Conservation (phyloP, 1,284 basidiomycete genomes). For the Uromyces viciae-fabae region DNA sequence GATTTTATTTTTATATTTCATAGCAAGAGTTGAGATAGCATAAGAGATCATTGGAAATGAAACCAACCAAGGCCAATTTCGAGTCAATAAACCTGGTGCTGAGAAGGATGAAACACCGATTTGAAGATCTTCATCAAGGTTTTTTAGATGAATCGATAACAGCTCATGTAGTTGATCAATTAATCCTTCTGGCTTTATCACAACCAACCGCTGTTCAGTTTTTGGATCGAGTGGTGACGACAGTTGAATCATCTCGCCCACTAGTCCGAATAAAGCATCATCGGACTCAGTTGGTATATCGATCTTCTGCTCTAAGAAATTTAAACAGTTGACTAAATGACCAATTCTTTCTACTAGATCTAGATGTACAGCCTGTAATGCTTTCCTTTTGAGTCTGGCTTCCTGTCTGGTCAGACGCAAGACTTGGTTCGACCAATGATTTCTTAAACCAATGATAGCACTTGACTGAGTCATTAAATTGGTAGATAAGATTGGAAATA, state of each 20-base stretch:
- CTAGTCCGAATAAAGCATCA: background rate
- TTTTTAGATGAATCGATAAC: background rate
- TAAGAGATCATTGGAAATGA: slow-evolving; percentile 21
- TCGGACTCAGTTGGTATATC: background rate
- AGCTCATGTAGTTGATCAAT: slow-evolving; percentile 25
- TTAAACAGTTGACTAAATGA: background rate
- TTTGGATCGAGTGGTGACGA: background rate
- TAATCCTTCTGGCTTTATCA: background rate
- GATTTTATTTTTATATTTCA: slow-evolving; percentile 15
- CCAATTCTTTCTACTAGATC: slow-evolving; percentile 34
- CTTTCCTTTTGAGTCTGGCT: slow-evolving; percentile 17
- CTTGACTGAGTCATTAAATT: background rate
- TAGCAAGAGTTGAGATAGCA: slow-evolving; percentile 11
- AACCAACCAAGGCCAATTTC: slow-evolving; percentile 31
- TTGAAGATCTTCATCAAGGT: background rate
- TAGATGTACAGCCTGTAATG: background rate
- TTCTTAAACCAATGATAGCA: background rate
- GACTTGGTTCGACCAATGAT: slow-evolving; percentile 4
- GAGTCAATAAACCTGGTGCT: slow-evolving; percentile 20
- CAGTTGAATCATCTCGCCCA: slow-evolving; percentile 3
- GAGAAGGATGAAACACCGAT: background rate
- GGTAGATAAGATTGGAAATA: slow-evolving; percentile 3
- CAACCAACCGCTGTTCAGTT: background rate
- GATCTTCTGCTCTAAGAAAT: background rate
- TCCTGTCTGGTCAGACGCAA: slow-evolving; percentile 23